Conservation (phyloP, 2,329 filamentous ascomycete species). For the Stemphylium beticola region DNA sequence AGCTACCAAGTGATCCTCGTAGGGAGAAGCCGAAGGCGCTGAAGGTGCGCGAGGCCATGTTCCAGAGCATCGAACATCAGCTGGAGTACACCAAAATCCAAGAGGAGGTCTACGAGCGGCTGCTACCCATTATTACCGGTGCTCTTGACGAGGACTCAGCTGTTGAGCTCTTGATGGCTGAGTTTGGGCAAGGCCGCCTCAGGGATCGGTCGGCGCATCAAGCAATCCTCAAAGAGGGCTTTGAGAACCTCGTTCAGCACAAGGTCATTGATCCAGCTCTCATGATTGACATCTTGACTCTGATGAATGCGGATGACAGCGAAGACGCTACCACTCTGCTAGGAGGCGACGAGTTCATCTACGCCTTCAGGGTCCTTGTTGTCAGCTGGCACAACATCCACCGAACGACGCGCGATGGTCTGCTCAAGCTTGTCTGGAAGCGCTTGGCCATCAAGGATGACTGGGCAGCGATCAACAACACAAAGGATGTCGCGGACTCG, state of each 20-base stretch:
- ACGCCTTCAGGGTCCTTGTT: slow-evolving; percentile 68
- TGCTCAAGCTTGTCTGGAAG: slow-evolving; percentile 79
- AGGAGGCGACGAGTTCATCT: slow-evolving; percentile 70
- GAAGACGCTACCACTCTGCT: slow-evolving; percentile 50
- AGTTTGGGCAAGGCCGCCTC: slow-evolving; percentile 61
- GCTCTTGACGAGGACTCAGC: slow-evolving; percentile 83
- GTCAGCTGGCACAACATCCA: slow-evolving; percentile 61
- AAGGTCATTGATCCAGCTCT: slow-evolving; percentile 66
- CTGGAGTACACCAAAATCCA: slow-evolving; percentile 79
- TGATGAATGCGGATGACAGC: slow-evolving; percentile 66
- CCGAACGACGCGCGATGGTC: slow-evolving; percentile 53
- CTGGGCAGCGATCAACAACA: slow-evolving; percentile 81
- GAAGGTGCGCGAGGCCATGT: slow-evolving; percentile 47
- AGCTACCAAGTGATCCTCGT: slow-evolving; percentile 43
- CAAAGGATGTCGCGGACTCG: slow-evolving; percentile 73
- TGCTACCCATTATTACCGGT: slow-evolving; percentile 69
- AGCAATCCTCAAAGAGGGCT: slow-evolving; percentile 72
- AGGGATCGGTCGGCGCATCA: slow-evolving; percentile 70
- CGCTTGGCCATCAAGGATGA: slow-evolving; percentile 83
- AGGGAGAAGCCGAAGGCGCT: slow-evolving; percentile 45
- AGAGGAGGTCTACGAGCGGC: slow-evolving; percentile 73
- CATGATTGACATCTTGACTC: slow-evolving; percentile 77
- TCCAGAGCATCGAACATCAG: slow-evolving; percentile 60
- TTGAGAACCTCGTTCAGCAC: slow-evolving; percentile 74
- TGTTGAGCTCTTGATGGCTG: slow-evolving; percentile 74